These are phyloP conservation scores for Apostasia ramifera DNA, from an alignment of 106 monocot species.

Conservation along the genomic window DNA sequence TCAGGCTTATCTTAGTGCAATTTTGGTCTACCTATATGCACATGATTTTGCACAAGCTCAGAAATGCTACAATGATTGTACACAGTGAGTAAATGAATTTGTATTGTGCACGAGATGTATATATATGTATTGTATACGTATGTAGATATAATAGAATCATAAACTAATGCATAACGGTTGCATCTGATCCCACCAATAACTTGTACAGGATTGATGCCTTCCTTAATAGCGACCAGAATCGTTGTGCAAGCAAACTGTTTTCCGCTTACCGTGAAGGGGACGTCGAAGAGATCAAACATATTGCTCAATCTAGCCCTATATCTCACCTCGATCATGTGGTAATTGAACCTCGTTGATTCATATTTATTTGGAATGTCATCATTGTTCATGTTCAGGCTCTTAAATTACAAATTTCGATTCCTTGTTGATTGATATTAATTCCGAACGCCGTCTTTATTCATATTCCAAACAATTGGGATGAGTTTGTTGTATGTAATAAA, in stretches of 20 bases:
- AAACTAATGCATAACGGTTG: neutral
- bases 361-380: neutral
- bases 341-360: constrained; percentile 10
- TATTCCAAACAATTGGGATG: too few species aligned
- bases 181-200: neutral
- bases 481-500: too few species aligned
- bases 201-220: constrained; percentile 69
- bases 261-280: constrained; percentile 85
- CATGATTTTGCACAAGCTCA: constrained; percentile 95
- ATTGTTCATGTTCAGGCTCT: too few species aligned
- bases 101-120: neutral
- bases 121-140: too few species aligned
- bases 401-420: too few species aligned
- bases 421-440: too few species aligned
- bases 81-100: constrained; percentile 55
- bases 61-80: constrained; percentile 95
- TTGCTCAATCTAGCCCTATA: constrained; percentile 53
- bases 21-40: constrained; percentile 84
- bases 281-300: constrained; percentile 74
- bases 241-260: constrained; percentile 74
- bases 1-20: constrained; percentile 96
- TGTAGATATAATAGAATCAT: too few species aligned
- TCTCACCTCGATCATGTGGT: constrained; percentile 89
- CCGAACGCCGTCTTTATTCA: too few species aligned
- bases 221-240: constrained; percentile 77